Base-by-base conservation (phyloP, 106 monocot species). In the Phalaenopsis equestris region DNA sequence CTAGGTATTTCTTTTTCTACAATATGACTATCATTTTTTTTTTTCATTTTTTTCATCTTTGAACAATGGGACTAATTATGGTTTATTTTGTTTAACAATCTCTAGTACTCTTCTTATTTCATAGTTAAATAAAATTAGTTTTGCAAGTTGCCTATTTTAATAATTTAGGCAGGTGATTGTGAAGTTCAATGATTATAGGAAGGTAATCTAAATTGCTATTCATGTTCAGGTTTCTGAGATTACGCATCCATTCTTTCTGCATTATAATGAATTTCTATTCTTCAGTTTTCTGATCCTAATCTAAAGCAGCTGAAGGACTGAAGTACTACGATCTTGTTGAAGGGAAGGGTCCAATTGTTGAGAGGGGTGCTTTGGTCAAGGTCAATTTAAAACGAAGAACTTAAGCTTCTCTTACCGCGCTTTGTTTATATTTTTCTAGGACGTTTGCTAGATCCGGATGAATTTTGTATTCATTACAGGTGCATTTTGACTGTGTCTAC, bases 401-500 rank as follows among this genome's bases (percentile, higher is more conserved):
- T 43, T 42, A 1, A 41, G 8, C 76, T 56, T 48, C 37, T 42
- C 84, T 52, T 72, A 14, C 7, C 45, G 16, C 21, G 43, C 75
- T 65, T 6, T 47, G 15, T 1, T 38, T 36, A 12, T 23, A 45
- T 16, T n/a, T 42, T 84, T 47, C 8, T 43, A 17, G 37, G 41
- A 72, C 15, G 42, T 24, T 15, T 56, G 30, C 46, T 23, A 61
- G 21, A 24, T 39, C 38, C 16, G 3, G 38, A 12, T 52, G 52
- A 52, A 52, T 52, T 52, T 17, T 39, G 11, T 12, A 18, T 55
- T 80, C 78, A 6, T 61, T 93, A 16, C 79, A 96, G 96, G 96
- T 97, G 61, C 96, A 97, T 77, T 97, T 97, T 82, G 96, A 97
- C 72, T 97, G 96, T 67, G 18, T 90, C 24, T 97, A 94, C 82